Conservation (phyloP, 345 rosid species). For the Salix viminalis region DNA sequence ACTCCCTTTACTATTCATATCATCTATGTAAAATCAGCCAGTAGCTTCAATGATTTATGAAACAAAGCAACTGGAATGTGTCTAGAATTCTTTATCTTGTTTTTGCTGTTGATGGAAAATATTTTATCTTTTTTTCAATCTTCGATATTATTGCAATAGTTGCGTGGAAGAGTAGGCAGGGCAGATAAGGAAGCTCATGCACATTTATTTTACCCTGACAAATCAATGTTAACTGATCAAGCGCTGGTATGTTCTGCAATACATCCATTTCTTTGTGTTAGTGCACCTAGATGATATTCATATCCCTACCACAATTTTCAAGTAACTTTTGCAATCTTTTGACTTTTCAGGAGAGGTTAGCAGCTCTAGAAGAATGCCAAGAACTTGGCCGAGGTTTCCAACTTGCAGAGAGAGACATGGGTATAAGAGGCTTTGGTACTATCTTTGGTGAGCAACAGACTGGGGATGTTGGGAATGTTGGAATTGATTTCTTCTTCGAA, state of each 20-base stretch:
- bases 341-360: conserved; percentile 76
- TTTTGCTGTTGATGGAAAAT: neutral
- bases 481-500: conserved; percentile 92
- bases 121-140: conserved; percentile 1
- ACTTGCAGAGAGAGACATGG: conserved; percentile 97
- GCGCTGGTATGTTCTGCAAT: conserved; percentile 52
- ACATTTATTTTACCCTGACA: conserved; percentile 87
- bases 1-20: neutral
- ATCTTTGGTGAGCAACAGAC: conserved; percentile 99
- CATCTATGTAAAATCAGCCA: neutral
- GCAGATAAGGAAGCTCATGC: conserved; percentile 97
- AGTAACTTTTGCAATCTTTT: conserved; percentile 21
- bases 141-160: conserved; percentile 38
- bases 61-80: neutral
- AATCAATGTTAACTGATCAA: conserved; percentile 65
- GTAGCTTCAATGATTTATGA: neutral
- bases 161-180: conserved; percentile 98
- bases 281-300: conserved; percentile 1
- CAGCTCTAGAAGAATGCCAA: conserved; percentile 80
- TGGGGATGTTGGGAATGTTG: conserved; percentile 95
- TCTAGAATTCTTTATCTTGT: neutral
- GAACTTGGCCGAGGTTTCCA: conserved; percentile 99
- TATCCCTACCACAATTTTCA: neutral
- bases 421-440: conserved; percentile 91
- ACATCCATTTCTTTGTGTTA: conserved; percentile 7